phyloP scores from a whole-genome alignment of 768 basidiomycete species.

The Hygrophoropsis aurantiaca region DNA sequence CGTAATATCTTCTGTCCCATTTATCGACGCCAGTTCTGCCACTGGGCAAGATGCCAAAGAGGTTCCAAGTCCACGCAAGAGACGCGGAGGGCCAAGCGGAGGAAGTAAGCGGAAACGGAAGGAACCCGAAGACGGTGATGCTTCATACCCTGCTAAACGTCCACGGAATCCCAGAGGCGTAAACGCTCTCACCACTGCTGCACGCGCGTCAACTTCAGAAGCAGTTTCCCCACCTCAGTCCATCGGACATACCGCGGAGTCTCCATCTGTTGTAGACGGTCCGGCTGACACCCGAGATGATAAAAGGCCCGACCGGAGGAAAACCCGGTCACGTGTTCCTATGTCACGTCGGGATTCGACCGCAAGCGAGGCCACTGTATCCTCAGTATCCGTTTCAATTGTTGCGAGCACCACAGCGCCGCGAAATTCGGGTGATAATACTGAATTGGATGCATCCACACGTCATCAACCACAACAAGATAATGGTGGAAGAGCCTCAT shows the following conservation, averaged over 20 bases:
- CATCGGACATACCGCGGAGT: slow-evolving; percentile 22
- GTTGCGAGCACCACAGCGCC: slow-evolving; percentile 18
- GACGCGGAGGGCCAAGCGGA: slow-evolving; percentile 34
- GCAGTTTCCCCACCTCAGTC: slow-evolving; percentile 42
- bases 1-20: slow-evolving; percentile 23
- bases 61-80: slow-evolving; percentile 52
- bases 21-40: slow-evolving; percentile 10
- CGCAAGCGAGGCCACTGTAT: slow-evolving; percentile 47
- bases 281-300: slow-evolving; percentile 36
- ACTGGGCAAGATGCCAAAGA: slow-evolving; percentile 40
- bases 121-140: slow-evolving; percentile 61
- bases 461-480: too few relatives aligned
- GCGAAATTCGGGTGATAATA: too few relatives aligned
- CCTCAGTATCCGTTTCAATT: slow-evolving; percentile 33
- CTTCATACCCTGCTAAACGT: slow-evolving; percentile 71
- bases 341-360: slow-evolving; percentile 49
- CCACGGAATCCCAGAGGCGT: slow-evolving; percentile 52
- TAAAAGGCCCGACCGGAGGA: slow-evolving; percentile 41
- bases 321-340: slow-evolving; percentile 45
- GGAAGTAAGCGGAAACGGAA: slow-evolving; percentile 57
- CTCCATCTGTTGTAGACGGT: slow-evolving; percentile 22
- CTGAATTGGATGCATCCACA: too few relatives aligned
- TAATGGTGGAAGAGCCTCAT: too few relatives aligned
- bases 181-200: slow-evolving; percentile 17
- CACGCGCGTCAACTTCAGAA: slow-evolving; percentile 31